Percentiles rank a stretch among this genome's conserved stretches.
Conservation (phyloP, 2,329 filamentous ascomycete genomes). For the Penicillium corylophilum region DNA sequence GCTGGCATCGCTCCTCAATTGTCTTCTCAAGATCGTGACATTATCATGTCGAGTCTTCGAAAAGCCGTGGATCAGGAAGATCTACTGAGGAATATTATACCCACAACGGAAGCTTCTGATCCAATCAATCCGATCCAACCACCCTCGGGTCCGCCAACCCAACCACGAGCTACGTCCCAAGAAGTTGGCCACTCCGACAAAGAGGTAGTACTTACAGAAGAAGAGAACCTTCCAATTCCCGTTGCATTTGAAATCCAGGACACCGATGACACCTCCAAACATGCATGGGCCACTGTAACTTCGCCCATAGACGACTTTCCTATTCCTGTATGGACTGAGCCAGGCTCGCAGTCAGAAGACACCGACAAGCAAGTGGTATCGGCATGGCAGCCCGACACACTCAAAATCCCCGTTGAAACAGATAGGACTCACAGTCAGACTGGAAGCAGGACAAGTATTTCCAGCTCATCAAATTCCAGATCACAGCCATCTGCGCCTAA, state of each 20-base stretch:
- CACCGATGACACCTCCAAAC: slow-evolving; percentile 1
- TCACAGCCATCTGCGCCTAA: not conserved
- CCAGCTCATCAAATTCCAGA: not conserved
- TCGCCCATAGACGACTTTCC: slow-evolving; percentile 10
- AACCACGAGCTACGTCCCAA: not conserved
- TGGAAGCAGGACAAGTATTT: not conserved
- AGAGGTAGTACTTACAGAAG: slow-evolving; percentile 1
- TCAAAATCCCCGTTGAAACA: slow-evolving; percentile 4
- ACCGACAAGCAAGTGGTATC: slow-evolving; percentile 9
- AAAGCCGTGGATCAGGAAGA: slow-evolving; percentile 5
- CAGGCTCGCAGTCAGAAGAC: slow-evolving; percentile 3
- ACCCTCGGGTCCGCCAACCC: not conserved
- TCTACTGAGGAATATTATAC: slow-evolving; percentile 1
- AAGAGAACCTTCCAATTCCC: slow-evolving; percentile 16
- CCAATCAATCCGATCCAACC: not conserved
- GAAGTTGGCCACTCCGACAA: slow-evolving; percentile 5
- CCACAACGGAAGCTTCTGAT: not conserved
- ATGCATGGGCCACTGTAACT: not conserved
- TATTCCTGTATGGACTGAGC: slow-evolving; percentile 8
- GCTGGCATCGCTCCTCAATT: slow-evolving; percentile 10
- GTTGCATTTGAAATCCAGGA: slow-evolving; percentile 6
- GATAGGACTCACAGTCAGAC: not conserved
- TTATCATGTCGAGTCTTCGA: slow-evolving; percentile 12
- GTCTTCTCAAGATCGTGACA: slow-evolving; percentile 9
- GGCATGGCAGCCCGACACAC: not conserved